Evolutionary conservation across 108 stramenopile species (phyloP), one percentile per base, ranked within the genome.

Genomic region (Skeletonema tropicum): DNA sequence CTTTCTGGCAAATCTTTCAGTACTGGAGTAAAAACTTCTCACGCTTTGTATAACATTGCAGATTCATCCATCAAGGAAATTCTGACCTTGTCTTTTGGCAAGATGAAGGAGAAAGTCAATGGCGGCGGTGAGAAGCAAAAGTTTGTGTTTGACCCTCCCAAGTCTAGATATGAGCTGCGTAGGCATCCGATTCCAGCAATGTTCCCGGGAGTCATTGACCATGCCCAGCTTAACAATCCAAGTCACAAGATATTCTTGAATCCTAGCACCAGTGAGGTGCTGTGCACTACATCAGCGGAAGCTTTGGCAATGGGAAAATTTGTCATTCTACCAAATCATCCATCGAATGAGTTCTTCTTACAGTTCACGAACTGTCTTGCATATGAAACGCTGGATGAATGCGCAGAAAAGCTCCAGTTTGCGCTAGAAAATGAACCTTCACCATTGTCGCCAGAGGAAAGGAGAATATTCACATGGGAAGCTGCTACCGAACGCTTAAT

Each of bases 281-380:
- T 98, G 55, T 97, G 97, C 79, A 98, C 98, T 2, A 97, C 98
- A 14, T 86, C 90, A 39, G 98, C 97, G 8, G 98, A 98, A 75
- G 98, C 98, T 15, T 66, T 98, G 63, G 98, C 98, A 29, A 98
- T 98, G 98, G 95, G 94, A 23, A 97, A 97, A 75, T 97, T 93
- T 77, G 94, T 90, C 21, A 80, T 97, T 57, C 74, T 93, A 60
- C 90, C 96, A 17, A 76, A 78, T 17, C 96, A 97, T 68, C 70
- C 92, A 25, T 92, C 91, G 36, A 97, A 97, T 83, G 89, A 89
- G n/a, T 97, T 97, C 74, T 97, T 97, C 80, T 55, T 79, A 25
- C 89, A 90, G 68, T 95, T 94, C 72, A 79, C 84, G 10, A 91
- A 93, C 71, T 96, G 90, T 60, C 85, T 89, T 70, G 73, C 88